Conservation (phyloP, 2,329 filamentous ascomycete genomes). For the Aspergillus pseudoviridinutans region DNA sequence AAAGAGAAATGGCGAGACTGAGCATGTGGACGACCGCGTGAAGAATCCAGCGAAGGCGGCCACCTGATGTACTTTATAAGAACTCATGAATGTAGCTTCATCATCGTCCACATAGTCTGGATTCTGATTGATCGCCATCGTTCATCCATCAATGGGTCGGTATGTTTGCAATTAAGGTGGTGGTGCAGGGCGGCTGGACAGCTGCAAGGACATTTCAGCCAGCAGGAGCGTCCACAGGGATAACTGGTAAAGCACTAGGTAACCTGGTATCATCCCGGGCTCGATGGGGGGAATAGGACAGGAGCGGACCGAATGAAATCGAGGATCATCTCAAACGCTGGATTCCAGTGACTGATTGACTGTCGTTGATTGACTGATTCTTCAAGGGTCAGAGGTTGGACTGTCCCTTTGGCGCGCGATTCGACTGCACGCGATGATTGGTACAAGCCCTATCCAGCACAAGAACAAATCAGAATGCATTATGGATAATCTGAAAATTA, state of each 20-base stretch:
- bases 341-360: not conserved
- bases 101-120: not conserved
- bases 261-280: not conserved
- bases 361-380: not conserved
- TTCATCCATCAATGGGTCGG: not conserved
- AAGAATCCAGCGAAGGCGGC: constrained; percentile 22
- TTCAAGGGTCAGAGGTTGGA: not conserved
- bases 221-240: not conserved
- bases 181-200: not conserved
- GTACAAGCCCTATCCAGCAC: not conserved
- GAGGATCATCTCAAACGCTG: not conserved
- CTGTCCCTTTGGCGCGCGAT: not conserved
- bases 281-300: not conserved
- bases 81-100: not conserved
- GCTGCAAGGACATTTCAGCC: not conserved
- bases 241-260: not conserved
- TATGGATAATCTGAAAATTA: not conserved
- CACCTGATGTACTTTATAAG: not conserved
- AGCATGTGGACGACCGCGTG: constrained; percentile 33
- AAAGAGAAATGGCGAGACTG: constrained; percentile 9
- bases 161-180: not conserved
- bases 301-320: not conserved
- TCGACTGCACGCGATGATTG: not conserved
- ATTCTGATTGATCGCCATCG: not conserved
- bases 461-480: not conserved